Percentiles rank a stretch among this genome's conserved stretches.
Conservation (phyloP, 768 basidiomycete genomes). For the Phaeotremella fagi region DNA sequence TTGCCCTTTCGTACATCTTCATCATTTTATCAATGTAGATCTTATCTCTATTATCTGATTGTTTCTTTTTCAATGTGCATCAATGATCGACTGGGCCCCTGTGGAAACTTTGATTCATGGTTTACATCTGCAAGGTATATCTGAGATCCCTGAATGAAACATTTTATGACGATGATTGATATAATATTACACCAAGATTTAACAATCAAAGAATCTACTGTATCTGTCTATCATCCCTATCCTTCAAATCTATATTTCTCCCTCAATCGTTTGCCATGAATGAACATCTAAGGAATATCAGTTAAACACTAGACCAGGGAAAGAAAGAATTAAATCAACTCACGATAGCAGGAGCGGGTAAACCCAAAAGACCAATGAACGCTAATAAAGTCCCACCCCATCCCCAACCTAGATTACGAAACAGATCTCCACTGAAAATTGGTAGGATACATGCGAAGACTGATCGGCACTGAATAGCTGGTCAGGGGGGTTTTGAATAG, state of each 20-base stretch:
- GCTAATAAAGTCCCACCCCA: conserved; percentile 40
- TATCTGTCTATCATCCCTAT: too few relatives aligned
- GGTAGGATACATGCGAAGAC: conserved; percentile 34
- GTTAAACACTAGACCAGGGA: background rate
- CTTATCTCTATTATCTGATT: too few relatives aligned
- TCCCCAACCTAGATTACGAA: conserved; percentile 38
- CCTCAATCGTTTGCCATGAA: conserved; percentile 13
- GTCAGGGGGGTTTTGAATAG: background rate
- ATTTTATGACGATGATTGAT: too few relatives aligned
- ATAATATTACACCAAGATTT: too few relatives aligned
- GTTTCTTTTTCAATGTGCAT: too few relatives aligned
- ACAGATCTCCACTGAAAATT: conserved; percentile 33
- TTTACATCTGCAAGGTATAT: too few relatives aligned
- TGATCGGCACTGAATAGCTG: conserved; percentile 19
- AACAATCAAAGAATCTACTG: too few relatives aligned
- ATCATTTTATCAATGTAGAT: too few relatives aligned
- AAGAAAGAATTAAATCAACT: conserved; percentile 3
- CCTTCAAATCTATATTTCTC: conserved; percentile 25
- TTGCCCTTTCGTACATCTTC: too few relatives aligned
- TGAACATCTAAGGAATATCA: conserved; percentile 19
- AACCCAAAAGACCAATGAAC: conserved; percentile 23
- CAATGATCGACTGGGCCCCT: too few relatives aligned
- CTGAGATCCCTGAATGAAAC: too few relatives aligned
- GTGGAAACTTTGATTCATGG: too few relatives aligned
- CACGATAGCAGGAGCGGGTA: conserved; percentile 40